Conservation (phyloP, 108 stramenopile genomes). For the Nitzschia putrida region DNA sequence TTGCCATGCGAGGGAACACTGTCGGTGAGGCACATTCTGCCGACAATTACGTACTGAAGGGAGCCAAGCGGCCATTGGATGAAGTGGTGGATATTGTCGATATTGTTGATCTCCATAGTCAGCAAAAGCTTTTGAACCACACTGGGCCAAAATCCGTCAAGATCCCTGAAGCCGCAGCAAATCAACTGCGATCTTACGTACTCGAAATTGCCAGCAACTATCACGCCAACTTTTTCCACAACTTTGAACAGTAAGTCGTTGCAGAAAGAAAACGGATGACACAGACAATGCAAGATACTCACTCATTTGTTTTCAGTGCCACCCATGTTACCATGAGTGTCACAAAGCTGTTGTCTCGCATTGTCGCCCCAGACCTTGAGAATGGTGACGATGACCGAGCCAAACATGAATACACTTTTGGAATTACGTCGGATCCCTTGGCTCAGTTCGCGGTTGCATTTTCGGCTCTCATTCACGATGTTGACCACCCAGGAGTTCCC, state of each 20-base stretch:
- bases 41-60: background rate
- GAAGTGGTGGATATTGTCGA: conserved; percentile 19
- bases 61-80: conserved; percentile 9
- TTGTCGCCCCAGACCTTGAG: conserved; percentile 4
- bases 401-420: conserved; percentile 4
- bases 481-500: conserved; percentile 13
- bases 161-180: background rate
- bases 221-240: conserved; percentile 26
- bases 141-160: background rate
- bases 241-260: conserved; percentile 21
- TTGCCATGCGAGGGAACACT: conserved; percentile 8
- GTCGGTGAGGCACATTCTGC: background rate
- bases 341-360: conserved; percentile 6
- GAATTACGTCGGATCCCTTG: conserved; percentile 24
- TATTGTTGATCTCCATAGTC: background rate
- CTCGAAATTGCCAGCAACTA: conserved; percentile 21
- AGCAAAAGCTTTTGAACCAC: background rate
- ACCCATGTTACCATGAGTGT: conserved; percentile 22
- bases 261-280: background rate
- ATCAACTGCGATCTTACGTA: conserved; percentile 18
- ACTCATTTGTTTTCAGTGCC: background rate
- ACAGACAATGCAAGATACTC: background rate
- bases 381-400: background rate
- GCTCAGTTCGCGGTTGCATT: conserved; percentile 23
- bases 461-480: conserved; percentile 28